phyloP scores from a whole-genome alignment of 2,329 filamentous ascomycete species.

The Cordyceps cicadae region DNA sequence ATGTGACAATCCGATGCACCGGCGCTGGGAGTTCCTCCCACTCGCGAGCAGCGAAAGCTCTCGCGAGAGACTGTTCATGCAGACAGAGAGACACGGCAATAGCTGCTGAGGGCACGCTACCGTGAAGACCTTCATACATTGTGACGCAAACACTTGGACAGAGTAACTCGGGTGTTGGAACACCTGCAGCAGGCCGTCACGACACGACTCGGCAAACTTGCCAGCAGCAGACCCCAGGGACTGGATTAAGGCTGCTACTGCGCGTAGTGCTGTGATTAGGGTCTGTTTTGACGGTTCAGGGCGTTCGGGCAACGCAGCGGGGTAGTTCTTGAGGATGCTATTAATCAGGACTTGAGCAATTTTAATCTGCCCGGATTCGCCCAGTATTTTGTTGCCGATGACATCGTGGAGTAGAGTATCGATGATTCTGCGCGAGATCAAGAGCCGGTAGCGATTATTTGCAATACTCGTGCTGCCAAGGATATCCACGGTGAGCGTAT shows the following conservation, averaged over 20 bases:
- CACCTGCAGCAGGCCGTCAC: constrained; percentile 82
- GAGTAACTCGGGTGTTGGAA: constrained; percentile 93
- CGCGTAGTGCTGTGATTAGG: constrained; percentile 69
- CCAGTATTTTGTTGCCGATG: constrained; percentile 71
- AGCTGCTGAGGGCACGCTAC: constrained; percentile 88
- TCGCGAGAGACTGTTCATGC: constrained; percentile 87
- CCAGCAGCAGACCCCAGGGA: constrained; percentile 76
- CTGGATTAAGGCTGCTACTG: constrained; percentile 68
- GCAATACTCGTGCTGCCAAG: constrained; percentile 66
- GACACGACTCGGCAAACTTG: constrained; percentile 69
- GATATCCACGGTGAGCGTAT: constrained; percentile 72
- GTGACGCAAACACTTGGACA: constrained; percentile 82
- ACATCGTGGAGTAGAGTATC: constrained; percentile 77
- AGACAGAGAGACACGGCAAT: constrained; percentile 83
- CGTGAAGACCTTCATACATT: constrained; percentile 79
- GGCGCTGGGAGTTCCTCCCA: constrained; percentile 67
- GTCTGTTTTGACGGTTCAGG: constrained; percentile 84
- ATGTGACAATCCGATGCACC: constrained; percentile 86
- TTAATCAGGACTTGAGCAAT: constrained; percentile 78
- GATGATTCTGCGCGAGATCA: constrained; percentile 78
- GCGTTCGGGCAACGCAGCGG: constrained; percentile 77
- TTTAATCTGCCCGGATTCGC: constrained; percentile 79
- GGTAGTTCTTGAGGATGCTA: constrained; percentile 87
- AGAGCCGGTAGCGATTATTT: constrained; percentile 78
- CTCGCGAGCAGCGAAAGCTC: constrained; percentile 72